Percentiles rank a stretch among this genome's conserved stretches.
Evolutionary conservation across 2,329 filamentous ascomycete genomes (phyloP).

Genomic region (Periconia sp.): DNA sequence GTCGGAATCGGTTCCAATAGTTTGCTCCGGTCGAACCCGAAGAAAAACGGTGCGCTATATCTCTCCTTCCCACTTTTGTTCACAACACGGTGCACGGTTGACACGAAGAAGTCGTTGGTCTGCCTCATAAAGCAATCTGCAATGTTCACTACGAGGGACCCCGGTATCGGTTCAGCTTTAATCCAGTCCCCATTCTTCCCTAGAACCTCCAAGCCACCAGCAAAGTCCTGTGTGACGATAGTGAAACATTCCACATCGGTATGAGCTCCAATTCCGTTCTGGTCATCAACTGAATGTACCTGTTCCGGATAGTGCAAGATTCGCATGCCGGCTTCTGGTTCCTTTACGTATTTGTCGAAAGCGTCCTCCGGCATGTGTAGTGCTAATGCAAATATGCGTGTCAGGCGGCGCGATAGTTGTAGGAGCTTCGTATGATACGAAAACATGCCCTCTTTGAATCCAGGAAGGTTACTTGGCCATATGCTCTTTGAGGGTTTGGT

Average conservation of each 20-base stretch:
- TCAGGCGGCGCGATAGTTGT: constrained; percentile 43
- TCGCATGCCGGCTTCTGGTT: constrained; percentile 44
- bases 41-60: constrained; percentile 53
- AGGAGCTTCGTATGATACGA: constrained; percentile 48
- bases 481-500: neutral
- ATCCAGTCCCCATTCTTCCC: constrained; percentile 33
- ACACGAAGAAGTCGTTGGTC: constrained; percentile 54
- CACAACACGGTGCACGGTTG: constrained; percentile 53
- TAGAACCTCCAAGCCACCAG: constrained; percentile 37
- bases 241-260: constrained; percentile 40
- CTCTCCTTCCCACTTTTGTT: constrained; percentile 44
- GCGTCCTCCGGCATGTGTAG: constrained; percentile 41
- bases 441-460: constrained; percentile 53
- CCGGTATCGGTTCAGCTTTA: constrained; percentile 41
- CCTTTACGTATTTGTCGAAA: constrained; percentile 45
- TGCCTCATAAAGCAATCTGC: constrained; percentile 55
- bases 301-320: constrained; percentile 43
- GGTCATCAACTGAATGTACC: constrained; percentile 25
- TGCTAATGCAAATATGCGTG: constrained; percentile 44
- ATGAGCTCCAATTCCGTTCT: constrained; percentile 36
- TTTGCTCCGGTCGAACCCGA: constrained; percentile 46
- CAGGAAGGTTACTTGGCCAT: constrained; percentile 9
- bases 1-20: constrained; percentile 42
- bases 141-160: constrained; percentile 56
- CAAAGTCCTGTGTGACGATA: constrained; percentile 28